Percentiles rank a stretch among this genome's conserved stretches.
Evolutionary conservation across 164 flowering plant genomes (phyloP).

Genomic region (Pachysandra terminalis): DNA sequence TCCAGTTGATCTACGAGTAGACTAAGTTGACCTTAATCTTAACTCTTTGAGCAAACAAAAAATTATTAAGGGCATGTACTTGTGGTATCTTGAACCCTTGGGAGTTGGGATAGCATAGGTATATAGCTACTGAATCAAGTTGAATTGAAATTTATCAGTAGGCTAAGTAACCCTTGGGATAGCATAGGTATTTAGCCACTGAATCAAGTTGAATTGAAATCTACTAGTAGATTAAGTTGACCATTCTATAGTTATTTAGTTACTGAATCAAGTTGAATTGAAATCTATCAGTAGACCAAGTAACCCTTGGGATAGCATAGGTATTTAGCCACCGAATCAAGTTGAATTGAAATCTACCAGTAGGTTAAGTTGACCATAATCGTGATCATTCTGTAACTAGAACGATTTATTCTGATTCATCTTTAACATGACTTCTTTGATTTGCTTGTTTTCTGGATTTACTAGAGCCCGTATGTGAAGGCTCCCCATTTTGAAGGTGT

Average conservation of each 20-base stretch:
- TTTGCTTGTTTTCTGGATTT: background rate
- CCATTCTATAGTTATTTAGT: background rate
- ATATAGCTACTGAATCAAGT: background rate
- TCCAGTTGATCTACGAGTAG: too few species aligned
- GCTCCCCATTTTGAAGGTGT: constrained; percentile 54
- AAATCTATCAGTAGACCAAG: too few species aligned
- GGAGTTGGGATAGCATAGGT: background rate
- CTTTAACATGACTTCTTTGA: background rate
- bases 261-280: background rate
- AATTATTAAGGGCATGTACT: background rate
- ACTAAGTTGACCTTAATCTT: too few species aligned
- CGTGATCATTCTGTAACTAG: background rate
- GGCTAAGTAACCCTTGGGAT: background rate
- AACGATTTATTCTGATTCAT: background rate
- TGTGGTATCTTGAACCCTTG: background rate
- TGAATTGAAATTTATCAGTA: too few species aligned
- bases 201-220: too few species aligned
- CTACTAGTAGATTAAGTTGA: too few species aligned
- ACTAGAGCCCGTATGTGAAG: constrained; percentile 88
- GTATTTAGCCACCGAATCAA: background rate
- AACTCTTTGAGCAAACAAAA: background rate
- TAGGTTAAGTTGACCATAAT: too few species aligned
- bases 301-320: background rate
- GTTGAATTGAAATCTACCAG: too few species aligned
- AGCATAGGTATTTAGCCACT: background rate